Percentiles rank a stretch among this genome's conserved stretches.
These are phyloP conservation scores for Penicillium fimorum DNA, from an alignment of 495 filamentous ascomycete genomes.

Conservation along the genomic window DNA sequence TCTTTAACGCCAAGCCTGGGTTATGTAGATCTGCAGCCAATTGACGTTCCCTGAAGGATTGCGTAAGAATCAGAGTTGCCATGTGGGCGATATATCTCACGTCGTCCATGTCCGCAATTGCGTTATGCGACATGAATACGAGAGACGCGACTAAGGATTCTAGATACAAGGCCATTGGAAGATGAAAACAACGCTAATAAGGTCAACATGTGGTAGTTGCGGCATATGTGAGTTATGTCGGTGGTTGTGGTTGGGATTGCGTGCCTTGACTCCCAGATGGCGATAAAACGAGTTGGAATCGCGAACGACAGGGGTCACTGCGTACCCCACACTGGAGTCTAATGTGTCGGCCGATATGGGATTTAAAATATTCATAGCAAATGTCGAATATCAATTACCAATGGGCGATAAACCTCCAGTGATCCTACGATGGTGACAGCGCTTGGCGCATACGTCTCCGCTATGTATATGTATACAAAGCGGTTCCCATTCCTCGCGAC, in stretches of 20 bases:
- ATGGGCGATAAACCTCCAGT: neutral
- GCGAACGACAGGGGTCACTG: neutral
- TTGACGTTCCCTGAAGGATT: constrained; percentile 7
- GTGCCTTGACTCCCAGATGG: constrained; percentile 10
- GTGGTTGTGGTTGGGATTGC: constrained; percentile 4
- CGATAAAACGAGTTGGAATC: constrained; percentile 11
- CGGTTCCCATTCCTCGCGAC: neutral
- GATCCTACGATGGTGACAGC: neutral
- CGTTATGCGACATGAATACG: constrained; percentile 23
- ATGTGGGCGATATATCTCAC: constrained; percentile 25
- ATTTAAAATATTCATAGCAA: neutral
- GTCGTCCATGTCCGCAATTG: constrained; percentile 28
- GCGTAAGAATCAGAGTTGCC: constrained; percentile 7
- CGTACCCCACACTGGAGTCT: constrained; percentile 4
- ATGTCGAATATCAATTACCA: constrained; percentile 2
- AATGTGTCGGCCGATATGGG: constrained; percentile 3
- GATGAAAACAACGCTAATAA: neutral
- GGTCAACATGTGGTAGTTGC: neutral
- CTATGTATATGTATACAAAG: neutral
- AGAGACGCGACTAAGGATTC: constrained; percentile 6
- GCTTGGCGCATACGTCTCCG: neutral
- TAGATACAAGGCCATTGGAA: neutral
- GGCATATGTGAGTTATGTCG: neutral
- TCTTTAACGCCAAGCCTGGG: neutral
- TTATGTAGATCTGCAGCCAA: neutral